phyloP scores from a whole-genome alignment of 192 early-diverging fungal genomes.

The Mortierella alpina region DNA sequence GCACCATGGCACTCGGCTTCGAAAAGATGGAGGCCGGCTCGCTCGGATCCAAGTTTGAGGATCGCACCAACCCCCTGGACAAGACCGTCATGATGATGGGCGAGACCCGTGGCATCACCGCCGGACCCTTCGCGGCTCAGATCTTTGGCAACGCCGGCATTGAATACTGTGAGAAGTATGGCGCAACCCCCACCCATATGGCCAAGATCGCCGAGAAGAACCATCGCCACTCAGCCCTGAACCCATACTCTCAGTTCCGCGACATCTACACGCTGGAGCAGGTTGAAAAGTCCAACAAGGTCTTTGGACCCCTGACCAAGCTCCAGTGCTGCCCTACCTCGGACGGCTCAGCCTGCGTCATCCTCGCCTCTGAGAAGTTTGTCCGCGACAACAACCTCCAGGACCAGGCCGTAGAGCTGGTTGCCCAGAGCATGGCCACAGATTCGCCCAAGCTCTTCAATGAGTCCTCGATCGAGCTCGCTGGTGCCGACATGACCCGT shows the following conservation, averaged over 20 bases:
- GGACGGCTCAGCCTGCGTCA: slow-evolving; percentile 74
- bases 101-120: slow-evolving; percentile 64
- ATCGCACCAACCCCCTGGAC: slow-evolving; percentile 77
- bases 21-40: slow-evolving; percentile 75
- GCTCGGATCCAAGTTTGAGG: slow-evolving; percentile 60
- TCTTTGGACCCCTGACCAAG: slow-evolving; percentile 79
- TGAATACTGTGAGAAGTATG: slow-evolving; percentile 75
- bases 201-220: slow-evolving; percentile 81
- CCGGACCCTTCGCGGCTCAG: slow-evolving; percentile 71
- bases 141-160: slow-evolving; percentile 81
- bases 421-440: slow-evolving; percentile 77
- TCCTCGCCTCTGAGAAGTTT: slow-evolving; percentile 76
- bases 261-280: slow-evolving; percentile 71
- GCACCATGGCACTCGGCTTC: slow-evolving; percentile 80
- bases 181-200: slow-evolving; percentile 65
- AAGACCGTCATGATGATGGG: slow-evolving; percentile 66
- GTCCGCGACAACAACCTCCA: slow-evolving; percentile 67
- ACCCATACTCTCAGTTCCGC: slow-evolving; percentile 81
- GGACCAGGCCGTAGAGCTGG: slow-evolving; percentile 76
- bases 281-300: slow-evolving; percentile 66
- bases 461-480: slow-evolving; percentile 66
- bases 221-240: slow-evolving; percentile 73
- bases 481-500: slow-evolving; percentile 78
- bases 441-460: slow-evolving; percentile 71
- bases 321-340: slow-evolving; percentile 83